Base-by-base conservation (phyloP, 106 monocot genomes). In the Alisma plantagoaquatica region DNA sequence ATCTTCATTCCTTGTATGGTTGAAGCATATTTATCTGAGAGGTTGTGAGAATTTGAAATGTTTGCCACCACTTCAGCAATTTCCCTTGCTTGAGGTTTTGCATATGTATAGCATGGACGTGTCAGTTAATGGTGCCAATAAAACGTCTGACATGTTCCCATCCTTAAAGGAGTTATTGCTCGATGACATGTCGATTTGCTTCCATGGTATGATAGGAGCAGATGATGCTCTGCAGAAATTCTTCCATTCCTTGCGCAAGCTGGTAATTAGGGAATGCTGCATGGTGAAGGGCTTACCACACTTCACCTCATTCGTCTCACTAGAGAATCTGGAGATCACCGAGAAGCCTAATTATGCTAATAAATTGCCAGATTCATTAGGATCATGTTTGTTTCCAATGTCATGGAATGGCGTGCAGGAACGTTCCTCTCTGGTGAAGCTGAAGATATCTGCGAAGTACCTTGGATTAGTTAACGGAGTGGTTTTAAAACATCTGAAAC, bases 221-320 rank as follows among this genome's bases (percentile, higher is more conserved):
- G 27, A 45, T 4, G 14, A 43, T 18, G 18, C 18, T 6, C 5
- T 14, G 9, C 27, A 18, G 27, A 59, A 59, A 8, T 20, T 43
- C 18, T 59, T 59, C 28, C 43, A 23, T 27, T 27, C 26, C 58
- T 28, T 59, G 16, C 26, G 43, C 27, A 59, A 43, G 58, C 42
- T 59, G 14, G 3, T 8, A 1, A 26, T 43, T 15, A 33, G 6
- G 42, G 44, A 59, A 28, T 43, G 58, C 27, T 17, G 10, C 0
- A 59, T 1, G 58, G 27, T 59, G 9, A 59, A 45, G 15, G 58
- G 58, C 6, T 59, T 59, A 43, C 58, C 57, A 26, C 58, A 16
- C 2, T 1, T 45, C 44, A 43, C 42, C 32, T 9, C 44, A 43
- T 43, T 59, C 44, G 24, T 25, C n/a, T 23, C 58, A 29, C 58